Conservation (phyloP, 495 filamentous ascomycete species). For the Aspergillus funiculosus region DNA sequence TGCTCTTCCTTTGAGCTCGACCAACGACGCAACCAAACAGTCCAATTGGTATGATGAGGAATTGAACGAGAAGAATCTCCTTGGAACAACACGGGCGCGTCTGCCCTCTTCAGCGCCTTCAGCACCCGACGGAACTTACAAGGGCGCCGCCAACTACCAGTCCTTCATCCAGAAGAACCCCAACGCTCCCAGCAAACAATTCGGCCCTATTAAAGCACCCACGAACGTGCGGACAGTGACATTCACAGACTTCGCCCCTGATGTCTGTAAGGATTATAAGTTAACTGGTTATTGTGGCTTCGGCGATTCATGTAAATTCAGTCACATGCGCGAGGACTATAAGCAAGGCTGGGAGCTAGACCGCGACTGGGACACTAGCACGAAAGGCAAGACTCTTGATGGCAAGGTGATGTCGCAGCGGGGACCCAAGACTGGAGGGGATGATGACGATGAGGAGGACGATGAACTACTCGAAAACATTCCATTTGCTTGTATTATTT, state of each 20-base stretch:
- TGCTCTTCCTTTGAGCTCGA: constrained; percentile 49
- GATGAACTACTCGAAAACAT: constrained; percentile 78
- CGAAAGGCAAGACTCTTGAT: constrained; percentile 62
- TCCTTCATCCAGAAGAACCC: constrained; percentile 77
- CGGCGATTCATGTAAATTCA: constrained; percentile 47
- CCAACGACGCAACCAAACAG: constrained; percentile 87
- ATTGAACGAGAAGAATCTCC: constrained; percentile 53
- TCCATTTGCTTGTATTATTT: constrained; percentile 94
- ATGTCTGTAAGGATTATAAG: constrained; percentile 95
- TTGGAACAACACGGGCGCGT: constrained; percentile 54
- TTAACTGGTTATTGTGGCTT: constrained; percentile 55
- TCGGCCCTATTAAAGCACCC: constrained; percentile 83
- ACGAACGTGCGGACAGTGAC: constrained; percentile 90
- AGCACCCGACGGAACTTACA: constrained; percentile 64
- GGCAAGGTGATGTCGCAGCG: constrained; percentile 58
- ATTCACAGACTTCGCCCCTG: constrained; percentile 83
- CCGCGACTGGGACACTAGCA: constrained; percentile 81
- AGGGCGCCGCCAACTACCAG: constrained; percentile 63
- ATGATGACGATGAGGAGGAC: constrained; percentile 60
- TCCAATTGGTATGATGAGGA: constrained; percentile 85
- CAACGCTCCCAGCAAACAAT: constrained; percentile 61
- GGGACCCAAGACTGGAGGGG: constrained; percentile 36
- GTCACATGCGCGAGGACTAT: constrained; percentile 83
- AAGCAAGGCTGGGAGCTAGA: constrained; percentile 95
- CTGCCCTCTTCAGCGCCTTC: constrained; percentile 20